phyloP scores from a whole-genome alignment of 176 grass and related monocot genomes.

The Puya raimondii region DNA sequence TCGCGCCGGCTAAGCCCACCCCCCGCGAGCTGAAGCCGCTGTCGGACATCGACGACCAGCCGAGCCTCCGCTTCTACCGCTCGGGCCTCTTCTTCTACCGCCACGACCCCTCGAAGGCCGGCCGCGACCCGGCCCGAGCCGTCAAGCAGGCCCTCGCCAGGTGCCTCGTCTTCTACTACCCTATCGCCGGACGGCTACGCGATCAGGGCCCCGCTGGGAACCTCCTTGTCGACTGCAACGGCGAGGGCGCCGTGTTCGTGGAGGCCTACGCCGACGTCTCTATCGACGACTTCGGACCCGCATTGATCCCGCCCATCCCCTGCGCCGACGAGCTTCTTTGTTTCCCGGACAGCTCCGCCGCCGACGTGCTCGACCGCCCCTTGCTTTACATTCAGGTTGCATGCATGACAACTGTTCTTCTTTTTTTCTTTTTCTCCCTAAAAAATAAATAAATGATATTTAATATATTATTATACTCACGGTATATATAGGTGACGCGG shows the following conservation, averaged over 20 bases:
- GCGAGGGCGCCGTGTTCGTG: slow-evolving; percentile 18
- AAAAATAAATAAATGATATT: too few relatives aligned
- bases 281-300: slow-evolving; percentile 6
- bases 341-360: neutral
- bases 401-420: too few relatives aligned
- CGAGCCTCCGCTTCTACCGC: slow-evolving; percentile 3
- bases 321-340: slow-evolving; percentile 8
- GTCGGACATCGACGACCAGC: slow-evolving; percentile 20
- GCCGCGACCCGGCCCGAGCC: slow-evolving; percentile 1
- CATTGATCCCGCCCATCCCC: slow-evolving; percentile 10
- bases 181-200: slow-evolving; percentile 12
- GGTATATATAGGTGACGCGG: slow-evolving; percentile 6
- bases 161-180: slow-evolving; percentile 23
- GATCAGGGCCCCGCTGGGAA: slow-evolving; percentile 5
- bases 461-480: too few relatives aligned
- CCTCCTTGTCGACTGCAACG: slow-evolving; percentile 26
- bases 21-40: slow-evolving; percentile 9
- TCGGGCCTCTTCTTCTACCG: slow-evolving; percentile 15
- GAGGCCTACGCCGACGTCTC: slow-evolving; percentile 20
- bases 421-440: too few relatives aligned
- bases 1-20: neutral
- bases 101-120: neutral
- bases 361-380: slow-evolving; percentile 6
- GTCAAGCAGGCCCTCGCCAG: slow-evolving; percentile 10
- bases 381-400: slow-evolving; percentile 12